These are phyloP conservation scores for Sporothrix inflata DNA, from an alignment of 2,329 filamentous ascomycete genomes.

Conservation along the genomic window DNA sequence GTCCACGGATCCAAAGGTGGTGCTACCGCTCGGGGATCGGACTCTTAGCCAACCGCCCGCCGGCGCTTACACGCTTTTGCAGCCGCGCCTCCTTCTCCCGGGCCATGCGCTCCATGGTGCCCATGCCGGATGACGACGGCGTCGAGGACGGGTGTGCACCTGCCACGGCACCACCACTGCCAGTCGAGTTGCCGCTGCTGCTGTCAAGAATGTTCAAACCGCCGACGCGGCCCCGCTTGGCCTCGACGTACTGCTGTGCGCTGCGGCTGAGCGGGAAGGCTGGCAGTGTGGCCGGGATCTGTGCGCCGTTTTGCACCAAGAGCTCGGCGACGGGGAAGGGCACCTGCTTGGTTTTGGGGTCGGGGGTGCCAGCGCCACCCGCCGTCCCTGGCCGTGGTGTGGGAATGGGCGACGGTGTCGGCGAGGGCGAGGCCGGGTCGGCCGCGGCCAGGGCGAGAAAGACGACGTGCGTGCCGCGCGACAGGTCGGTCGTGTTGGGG, in stretches of 20 bases:
- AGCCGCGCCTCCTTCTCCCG: constrained; percentile 69
- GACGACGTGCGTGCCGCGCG: constrained; percentile 83
- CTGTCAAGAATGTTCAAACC: constrained; percentile 17
- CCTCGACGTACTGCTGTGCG: constrained; percentile 82
- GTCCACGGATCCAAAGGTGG: constrained; percentile 26
- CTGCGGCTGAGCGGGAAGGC: constrained; percentile 81
- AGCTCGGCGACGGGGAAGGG: constrained; percentile 91
- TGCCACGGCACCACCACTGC: constrained; percentile 37
- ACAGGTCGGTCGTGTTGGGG: constrained; percentile 83
- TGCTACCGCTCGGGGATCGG: constrained; percentile 65
- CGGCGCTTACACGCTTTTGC: constrained; percentile 79
- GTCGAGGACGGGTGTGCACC: constrained; percentile 47
- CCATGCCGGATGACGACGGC: constrained; percentile 53
- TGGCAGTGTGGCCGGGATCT: constrained; percentile 75
- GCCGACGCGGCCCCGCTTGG: constrained; percentile 61
- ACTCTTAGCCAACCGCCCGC: constrained; percentile 69
- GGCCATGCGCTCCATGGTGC: constrained; percentile 51
- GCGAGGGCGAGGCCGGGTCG: constrained; percentile 78
- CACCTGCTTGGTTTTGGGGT: constrained; percentile 56
- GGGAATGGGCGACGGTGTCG: constrained; percentile 40
- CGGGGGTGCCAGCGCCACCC: constrained; percentile 27
- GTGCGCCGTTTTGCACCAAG: constrained; percentile 89
- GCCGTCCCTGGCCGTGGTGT: neutral
- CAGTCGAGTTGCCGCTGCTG: neutral
- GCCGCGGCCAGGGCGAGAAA: constrained; percentile 91